Base-by-base conservation (phyloP, 768 basidiomycete species). In the Boletellus sp. region DNA sequence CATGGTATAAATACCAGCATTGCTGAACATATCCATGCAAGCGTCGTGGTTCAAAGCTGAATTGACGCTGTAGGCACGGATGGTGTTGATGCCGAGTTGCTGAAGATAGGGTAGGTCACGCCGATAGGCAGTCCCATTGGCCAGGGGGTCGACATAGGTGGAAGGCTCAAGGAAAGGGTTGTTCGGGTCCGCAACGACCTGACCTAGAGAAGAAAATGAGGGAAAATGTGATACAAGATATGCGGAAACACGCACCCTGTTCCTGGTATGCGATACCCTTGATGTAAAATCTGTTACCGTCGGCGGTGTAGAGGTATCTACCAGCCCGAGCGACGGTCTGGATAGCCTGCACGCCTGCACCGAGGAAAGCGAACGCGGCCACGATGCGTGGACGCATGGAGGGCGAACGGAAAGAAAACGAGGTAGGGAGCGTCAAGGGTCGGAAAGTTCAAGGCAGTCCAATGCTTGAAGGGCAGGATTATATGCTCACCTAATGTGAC, bases 1-100 rank as follows among this genome's bases (percentile, higher is more conserved):
- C 93, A 95, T 85, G 45, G 87, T 79, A 69, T 96, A 95, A 48
- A 96, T 96, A 23, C 86, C 86, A 33, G 90, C 90, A 19, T 69
- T 67, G 58, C 83, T 85, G 52, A 96, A 77, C 13, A 81, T 68
- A 33, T 68, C 67, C 94, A 97, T 95, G 70, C 94, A 97, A 1
- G 70, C 70, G 65, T 94, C 91, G 54, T 97, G 94, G 69, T 95
- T 87, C 49, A 85, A 70, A 31, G 84, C 76, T 0, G 90, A 79
- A 63, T 94, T 79, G 54, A 94, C 92, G 50, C 85, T 88, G 75
- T 96, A 96, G 2, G 85, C 85, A 48, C 92, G 85, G 42, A 96
- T 74, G 35, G 85, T 73, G 63, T 94, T 96, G 62, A 94, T 80
- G 10, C 80, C 78, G 17, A 95, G 80, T 48, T 86, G 70, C 62